phyloP scores from a whole-genome alignment of 495 filamentous ascomycete genomes.

The Oleoguttula mirabilis region DNA sequence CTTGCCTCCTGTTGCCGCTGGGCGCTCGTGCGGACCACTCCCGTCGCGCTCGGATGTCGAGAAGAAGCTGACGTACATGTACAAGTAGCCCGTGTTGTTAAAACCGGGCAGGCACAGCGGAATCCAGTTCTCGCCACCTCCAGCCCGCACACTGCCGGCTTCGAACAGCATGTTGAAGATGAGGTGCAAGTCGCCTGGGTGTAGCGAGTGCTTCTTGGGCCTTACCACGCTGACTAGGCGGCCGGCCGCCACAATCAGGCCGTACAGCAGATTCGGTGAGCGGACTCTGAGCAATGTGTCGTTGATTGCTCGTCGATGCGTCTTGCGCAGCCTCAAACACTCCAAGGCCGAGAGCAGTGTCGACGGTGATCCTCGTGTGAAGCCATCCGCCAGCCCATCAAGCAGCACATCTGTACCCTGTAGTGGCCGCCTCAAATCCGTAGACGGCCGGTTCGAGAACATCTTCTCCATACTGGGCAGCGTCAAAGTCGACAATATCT shows the following conservation, averaged over 20 bases:
- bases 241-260: conserved; percentile 86
- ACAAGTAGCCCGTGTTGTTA: conserved; percentile 93
- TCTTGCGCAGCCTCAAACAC: conserved; percentile 76
- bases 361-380: conserved; percentile 83
- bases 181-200: conserved; percentile 88
- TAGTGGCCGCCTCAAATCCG: conserved; percentile 81
- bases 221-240: conserved; percentile 87
- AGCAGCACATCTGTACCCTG: conserved; percentile 87
- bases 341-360: conserved; percentile 81
- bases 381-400: conserved; percentile 83
- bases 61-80: conserved; percentile 97
- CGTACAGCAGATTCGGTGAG: conserved; percentile 70
- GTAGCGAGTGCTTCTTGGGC: conserved; percentile 88
- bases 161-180: conserved; percentile 99
- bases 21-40: conserved; percentile 22
- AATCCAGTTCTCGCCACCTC: conserved; percentile 94
- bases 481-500: conserved; percentile 90
- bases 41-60: conserved; percentile 35
- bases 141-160: conserved; percentile 72
- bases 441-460: conserved; percentile 81
- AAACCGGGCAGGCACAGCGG: conserved; percentile 93
- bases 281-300: conserved; percentile 69
- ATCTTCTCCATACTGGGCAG: conserved; percentile 78
- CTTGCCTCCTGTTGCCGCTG: conserved; percentile 26
- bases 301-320: conserved; percentile 75